Percentiles rank a stretch among this genome's conserved stretches.
Evolutionary conservation across 2,329 filamentous ascomycete species (phyloP).

Genomic region (Didymella arachidicola): DNA sequence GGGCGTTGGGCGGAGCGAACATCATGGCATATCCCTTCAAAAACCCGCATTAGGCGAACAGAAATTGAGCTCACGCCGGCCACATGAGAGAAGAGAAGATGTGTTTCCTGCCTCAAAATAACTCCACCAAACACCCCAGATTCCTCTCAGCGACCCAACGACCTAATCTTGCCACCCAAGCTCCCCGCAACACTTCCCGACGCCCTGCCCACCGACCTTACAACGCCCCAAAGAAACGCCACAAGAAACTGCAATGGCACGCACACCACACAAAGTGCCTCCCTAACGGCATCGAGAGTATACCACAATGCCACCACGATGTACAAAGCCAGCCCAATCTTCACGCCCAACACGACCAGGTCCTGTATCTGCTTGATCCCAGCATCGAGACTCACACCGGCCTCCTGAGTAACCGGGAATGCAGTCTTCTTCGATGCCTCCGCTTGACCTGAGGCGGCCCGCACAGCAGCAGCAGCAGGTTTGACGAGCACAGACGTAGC

Average conservation of each 20-base stretch:
- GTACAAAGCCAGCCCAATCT: constrained; percentile 34
- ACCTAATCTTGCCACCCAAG: not conserved
- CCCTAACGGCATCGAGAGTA: constrained; percentile 37
- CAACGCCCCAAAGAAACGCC: constrained; percentile 23
- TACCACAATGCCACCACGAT: constrained; percentile 39
- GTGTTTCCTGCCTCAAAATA: too few species aligned
- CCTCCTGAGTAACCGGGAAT: not conserved
- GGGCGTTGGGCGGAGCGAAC: not conserved
- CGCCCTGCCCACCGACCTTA: not conserved
- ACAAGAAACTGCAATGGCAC: constrained; percentile 33
- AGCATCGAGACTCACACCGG: constrained; percentile 24
- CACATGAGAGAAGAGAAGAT: too few species aligned
- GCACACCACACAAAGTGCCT: constrained; percentile 32
- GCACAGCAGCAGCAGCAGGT: not conserved
- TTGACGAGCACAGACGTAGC: constrained; percentile 7
- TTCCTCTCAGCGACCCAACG: constrained; percentile 2
- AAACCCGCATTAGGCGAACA: too few species aligned
- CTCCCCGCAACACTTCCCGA: not conserved
- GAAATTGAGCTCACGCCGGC: too few species aligned
- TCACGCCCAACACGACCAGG: constrained; percentile 26
- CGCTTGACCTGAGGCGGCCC: not conserved
- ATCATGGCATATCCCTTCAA: too few species aligned
- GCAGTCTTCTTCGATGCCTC: constrained; percentile 22
- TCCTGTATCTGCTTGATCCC: constrained; percentile 35
- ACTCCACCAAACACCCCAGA: not conserved